Base-by-base conservation (phyloP, 176 grass and related monocot genomes). In the Carex pumila region DNA sequence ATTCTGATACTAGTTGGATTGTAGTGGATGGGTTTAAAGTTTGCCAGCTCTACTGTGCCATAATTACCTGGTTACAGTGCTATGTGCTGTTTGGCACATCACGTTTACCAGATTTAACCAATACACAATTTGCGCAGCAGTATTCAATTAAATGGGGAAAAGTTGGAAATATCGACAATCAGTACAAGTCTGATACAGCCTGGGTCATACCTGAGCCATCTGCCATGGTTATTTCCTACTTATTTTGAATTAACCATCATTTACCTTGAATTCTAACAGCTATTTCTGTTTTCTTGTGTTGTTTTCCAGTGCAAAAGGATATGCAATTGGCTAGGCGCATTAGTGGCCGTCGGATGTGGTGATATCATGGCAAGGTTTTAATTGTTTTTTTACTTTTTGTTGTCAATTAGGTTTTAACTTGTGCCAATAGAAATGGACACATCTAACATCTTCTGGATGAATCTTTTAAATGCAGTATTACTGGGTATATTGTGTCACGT, bases 241-340 rank as follows among this genome's bases (percentile, higher is more conserved):
- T 25, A 43, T 2, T 77, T 56, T 77, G 25, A 31, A 49, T 72
- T 22, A 49, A 9, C 19, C 12, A 73, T 19, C 14, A 18, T 34
- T 0, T 22, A 56, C 12, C 30, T 17, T 85, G 10, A 50, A n/a
- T 0, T 17, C 25, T n/a, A 17, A 47, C 11, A 13, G 56, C 65
- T 67, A 71, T 59, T 57, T 66, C 47, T 47, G 67, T 66, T 47
- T 15, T 18, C 81, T 72, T 49, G 3, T 15, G 61, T 52, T 10
- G 12, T 34, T 66, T 41, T 90, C 29, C 89, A 94, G 97, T 95
- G 97, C 83, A 92, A 84, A 94, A 85, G 87, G 97, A 99, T 87
- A 89, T 99, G 6, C 89, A 96, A n/a, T 90, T 99, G 10, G 97
- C 91, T 7, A 92, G 93, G 85, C 91, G 93, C 18, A 95, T 99